These are phyloP conservation scores for Hymenoscyphus scutula DNA, from an alignment of 2,329 filamentous ascomycete genomes.

Conservation along the genomic window DNA sequence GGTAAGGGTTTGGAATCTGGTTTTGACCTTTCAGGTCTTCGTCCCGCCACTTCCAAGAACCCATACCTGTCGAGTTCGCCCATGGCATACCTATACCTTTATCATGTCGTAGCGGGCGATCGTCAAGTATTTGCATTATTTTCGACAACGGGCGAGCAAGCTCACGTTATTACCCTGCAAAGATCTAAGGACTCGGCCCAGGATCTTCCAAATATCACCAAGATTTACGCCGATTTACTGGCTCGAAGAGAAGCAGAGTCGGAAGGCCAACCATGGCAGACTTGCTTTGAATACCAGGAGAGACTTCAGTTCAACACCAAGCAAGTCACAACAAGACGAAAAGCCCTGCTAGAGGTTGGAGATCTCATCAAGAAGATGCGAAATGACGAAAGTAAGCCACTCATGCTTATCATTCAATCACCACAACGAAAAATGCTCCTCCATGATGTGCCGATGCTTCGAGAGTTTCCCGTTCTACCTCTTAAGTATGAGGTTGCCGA, in stretches of 20 bases:
- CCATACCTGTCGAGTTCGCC: constrained; percentile 74
- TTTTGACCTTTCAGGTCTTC: constrained; percentile 79
- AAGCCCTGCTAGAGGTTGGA: constrained; percentile 82
- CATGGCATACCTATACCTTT: constrained; percentile 85
- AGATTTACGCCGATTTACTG: constrained; percentile 79
- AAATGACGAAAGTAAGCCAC: constrained; percentile 76
- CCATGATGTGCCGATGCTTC: constrained; percentile 80
- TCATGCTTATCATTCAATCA: constrained; percentile 87
- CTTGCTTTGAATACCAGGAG: constrained; percentile 83
- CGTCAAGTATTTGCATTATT: constrained; percentile 92
- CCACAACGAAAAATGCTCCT: constrained; percentile 77
- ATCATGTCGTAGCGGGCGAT: constrained; percentile 87
- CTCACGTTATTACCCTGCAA: constrained; percentile 85
- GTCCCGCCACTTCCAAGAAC: constrained; percentile 62
- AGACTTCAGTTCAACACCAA: constrained; percentile 80
- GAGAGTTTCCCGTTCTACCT: constrained; percentile 79
- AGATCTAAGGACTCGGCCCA: constrained; percentile 73
- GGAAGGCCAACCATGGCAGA: constrained; percentile 70
- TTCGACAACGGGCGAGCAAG: constrained; percentile 75
- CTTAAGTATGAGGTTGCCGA: constrained; percentile 81
- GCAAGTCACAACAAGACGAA: constrained; percentile 85
- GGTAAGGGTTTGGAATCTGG: constrained; percentile 91
- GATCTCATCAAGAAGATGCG: constrained; percentile 88
- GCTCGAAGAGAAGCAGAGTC: constrained; percentile 63
- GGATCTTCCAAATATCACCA: constrained; percentile 85